A percentile compares a stretch with the other conserved stretches of the same genome.
These are phyloP conservation scores for Lasiodiplodia citricola DNA, from an alignment of 2,329 filamentous ascomycete genomes.

Conservation along the genomic window DNA sequence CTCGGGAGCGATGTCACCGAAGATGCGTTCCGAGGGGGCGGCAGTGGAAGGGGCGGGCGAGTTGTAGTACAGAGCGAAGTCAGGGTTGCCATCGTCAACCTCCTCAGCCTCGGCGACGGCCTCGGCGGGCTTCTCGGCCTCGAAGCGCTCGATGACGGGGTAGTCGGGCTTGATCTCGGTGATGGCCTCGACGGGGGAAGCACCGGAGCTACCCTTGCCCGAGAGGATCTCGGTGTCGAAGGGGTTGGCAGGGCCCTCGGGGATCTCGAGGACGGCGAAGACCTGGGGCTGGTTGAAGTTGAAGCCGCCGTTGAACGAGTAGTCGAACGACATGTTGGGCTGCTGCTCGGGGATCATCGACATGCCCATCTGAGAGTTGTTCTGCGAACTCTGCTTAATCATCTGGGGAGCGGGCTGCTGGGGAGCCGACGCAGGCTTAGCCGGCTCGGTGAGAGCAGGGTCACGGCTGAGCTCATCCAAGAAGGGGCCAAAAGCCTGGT, in stretches of 20 bases:
- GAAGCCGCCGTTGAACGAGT: constrained; percentile 59
- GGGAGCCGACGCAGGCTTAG: constrained; percentile 39
- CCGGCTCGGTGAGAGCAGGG: constrained; percentile 38
- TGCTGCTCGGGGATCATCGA: constrained; percentile 77
- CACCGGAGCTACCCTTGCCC: constrained; percentile 64
- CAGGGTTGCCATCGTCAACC: constrained; percentile 67
- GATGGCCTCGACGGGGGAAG: constrained; percentile 36
- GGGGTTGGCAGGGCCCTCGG: constrained; percentile 66
- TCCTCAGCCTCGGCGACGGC: constrained; percentile 56
- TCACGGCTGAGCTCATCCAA: constrained; percentile 49
- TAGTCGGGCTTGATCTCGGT: constrained; percentile 57
- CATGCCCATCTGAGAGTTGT: constrained; percentile 72
- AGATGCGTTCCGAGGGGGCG: constrained; percentile 39
- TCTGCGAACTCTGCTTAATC: constrained; percentile 59
- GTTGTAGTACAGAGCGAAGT: constrained; percentile 66
- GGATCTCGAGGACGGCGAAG: constrained; percentile 74
- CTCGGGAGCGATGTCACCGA: constrained; percentile 55
- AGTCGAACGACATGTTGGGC: constrained; percentile 73
- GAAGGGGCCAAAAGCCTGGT: constrained; percentile 56
- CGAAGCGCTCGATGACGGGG: constrained; percentile 52
- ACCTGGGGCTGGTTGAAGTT: constrained; percentile 66
- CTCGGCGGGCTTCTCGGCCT: constrained; percentile 34
- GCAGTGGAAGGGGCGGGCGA: constrained; percentile 37
- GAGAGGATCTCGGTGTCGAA: constrained; percentile 67
- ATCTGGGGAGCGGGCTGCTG: constrained; percentile 46